These are phyloP conservation scores for Kalaharituber pfeilii DNA, from an alignment of 2,329 filamentous ascomycete species.

Conservation along the genomic window DNA sequence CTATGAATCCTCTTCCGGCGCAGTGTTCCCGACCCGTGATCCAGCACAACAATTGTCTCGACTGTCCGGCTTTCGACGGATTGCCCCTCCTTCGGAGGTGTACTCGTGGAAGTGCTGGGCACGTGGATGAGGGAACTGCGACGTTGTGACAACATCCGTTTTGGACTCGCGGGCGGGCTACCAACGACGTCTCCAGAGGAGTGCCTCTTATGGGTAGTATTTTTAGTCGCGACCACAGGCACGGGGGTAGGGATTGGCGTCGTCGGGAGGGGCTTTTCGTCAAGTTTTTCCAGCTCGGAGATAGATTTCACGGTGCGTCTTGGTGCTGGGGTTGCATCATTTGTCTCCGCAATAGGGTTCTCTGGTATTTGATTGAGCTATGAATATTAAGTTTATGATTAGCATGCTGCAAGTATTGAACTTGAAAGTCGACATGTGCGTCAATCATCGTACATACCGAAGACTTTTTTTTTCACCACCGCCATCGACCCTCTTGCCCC, in stretches of 20 bases:
- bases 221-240: slow-evolving; percentile 4
- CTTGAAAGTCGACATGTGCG: too few relatives aligned
- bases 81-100: background rate
- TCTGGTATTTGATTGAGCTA: background rate
- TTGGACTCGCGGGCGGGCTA: slow-evolving; percentile 1
- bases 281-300: slow-evolving; percentile 5
- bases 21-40: background rate
- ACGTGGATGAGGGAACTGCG: slow-evolving; percentile 1
- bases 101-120: background rate
- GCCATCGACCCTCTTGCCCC: slow-evolving; percentile 38
- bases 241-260: slow-evolving; percentile 8
- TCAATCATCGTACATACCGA: background rate
- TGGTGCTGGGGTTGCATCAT: background rate
- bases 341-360: background rate
- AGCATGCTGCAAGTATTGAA: background rate
- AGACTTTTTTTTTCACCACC: background rate
- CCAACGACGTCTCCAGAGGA: background rate
- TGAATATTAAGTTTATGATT: background rate
- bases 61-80: background rate
- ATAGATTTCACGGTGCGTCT: background rate
- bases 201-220: background rate
- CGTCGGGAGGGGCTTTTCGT: slow-evolving; percentile 8
- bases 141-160: slow-evolving; percentile 4
- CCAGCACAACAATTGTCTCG: background rate
- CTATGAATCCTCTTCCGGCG: background rate